These are phyloP conservation scores for Haberlea rhodopensis DNA, from an alignment of 257 asterid genomes.

Conservation along the genomic window DNA sequence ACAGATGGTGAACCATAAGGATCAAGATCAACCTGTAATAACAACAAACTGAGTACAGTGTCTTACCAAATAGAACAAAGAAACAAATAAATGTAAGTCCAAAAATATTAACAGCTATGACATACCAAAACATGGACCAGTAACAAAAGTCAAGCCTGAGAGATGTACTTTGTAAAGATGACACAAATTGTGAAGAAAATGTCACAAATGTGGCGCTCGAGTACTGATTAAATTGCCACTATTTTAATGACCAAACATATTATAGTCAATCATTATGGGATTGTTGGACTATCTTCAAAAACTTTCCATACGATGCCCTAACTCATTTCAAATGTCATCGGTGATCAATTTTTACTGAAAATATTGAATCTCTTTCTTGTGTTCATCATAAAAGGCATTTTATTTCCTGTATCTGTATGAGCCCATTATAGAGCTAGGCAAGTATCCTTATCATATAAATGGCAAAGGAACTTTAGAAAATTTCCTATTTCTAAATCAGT, in stretches of 20 bases:
- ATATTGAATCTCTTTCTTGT: background rate
- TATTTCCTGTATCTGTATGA: background rate
- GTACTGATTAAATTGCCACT: too few relatives aligned
- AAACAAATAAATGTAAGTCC: background rate
- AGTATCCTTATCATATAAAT: too few relatives aligned
- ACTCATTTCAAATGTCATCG: background rate
- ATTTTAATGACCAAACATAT: background rate
- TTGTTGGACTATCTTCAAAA: too few relatives aligned
- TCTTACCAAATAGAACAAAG: background rate
- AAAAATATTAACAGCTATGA: background rate
- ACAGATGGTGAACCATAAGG: conserved; percentile 97
- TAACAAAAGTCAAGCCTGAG: background rate
- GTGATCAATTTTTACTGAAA: background rate
- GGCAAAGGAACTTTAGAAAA: too few relatives aligned
- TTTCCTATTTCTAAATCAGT: too few relatives aligned
- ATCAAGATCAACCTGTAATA: conserved; percentile 93
- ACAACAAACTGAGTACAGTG: conserved; percentile 15
- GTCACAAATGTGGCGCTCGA: background rate
- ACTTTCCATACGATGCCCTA: background rate
- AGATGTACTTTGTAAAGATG: background rate
- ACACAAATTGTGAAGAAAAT: too few relatives aligned
- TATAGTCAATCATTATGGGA: background rate
- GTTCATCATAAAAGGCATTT: background rate
- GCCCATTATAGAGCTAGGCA: too few relatives aligned
- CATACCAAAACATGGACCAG: background rate